Conservation (phyloP, 306 rosid species). For the Prunus dulcis region DNA sequence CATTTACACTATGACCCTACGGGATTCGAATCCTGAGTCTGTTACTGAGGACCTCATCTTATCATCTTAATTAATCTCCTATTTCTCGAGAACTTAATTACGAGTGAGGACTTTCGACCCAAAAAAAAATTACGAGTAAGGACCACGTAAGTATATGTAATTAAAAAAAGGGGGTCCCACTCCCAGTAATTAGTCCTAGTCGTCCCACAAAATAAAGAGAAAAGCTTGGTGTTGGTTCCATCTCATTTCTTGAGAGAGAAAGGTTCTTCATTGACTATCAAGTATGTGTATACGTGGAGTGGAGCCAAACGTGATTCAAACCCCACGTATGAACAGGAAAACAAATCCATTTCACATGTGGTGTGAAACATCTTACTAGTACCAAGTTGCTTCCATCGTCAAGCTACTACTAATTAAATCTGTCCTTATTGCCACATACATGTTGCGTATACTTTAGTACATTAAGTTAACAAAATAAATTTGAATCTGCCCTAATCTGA, state of each 20-base stretch:
- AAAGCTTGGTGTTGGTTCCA: neutral
- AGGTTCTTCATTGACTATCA: neutral
- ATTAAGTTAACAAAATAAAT: no score
- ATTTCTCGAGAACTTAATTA: no score
- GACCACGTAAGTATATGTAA: no score
- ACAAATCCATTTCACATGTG: constrained; percentile 16
- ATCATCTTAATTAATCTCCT: neutral
- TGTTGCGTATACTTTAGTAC: neutral
- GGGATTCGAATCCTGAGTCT: no score
- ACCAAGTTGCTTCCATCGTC: neutral
- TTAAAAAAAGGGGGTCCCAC: neutral
- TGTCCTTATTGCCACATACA: neutral
- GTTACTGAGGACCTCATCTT: neutral
- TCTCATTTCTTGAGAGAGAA: neutral
- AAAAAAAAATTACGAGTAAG: no score
- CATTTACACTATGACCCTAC: no score
- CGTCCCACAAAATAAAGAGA: neutral
- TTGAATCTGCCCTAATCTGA: no score
- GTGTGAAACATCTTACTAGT: neutral
- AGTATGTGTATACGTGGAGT: neutral
- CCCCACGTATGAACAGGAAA: neutral
- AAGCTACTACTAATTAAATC: neutral
- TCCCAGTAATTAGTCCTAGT: neutral
- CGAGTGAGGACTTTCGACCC: no score
- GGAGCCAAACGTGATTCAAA: constrained; percentile 13